phyloP scores from a whole-genome alignment of 2,329 filamentous ascomycete genomes.

The Cercospora zeae-maydis region DNA sequence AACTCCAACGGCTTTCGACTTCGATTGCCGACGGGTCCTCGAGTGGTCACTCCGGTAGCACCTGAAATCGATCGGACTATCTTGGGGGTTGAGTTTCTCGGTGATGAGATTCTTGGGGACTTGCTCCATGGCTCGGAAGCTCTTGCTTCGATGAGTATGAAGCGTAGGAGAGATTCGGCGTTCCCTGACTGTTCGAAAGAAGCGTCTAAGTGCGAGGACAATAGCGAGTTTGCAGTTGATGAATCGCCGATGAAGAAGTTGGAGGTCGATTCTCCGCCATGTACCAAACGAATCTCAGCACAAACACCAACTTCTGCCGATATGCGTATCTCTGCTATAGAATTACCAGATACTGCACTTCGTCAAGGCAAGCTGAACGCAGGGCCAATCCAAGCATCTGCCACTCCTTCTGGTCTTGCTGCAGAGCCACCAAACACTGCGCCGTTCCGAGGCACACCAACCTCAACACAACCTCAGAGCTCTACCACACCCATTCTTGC shows the following conservation, averaged over 20 bases:
- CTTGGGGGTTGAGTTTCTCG: too few relatives aligned
- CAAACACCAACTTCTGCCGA: too few relatives aligned
- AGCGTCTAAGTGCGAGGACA: background rate
- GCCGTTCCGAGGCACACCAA: background rate
- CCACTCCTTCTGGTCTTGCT: background rate
- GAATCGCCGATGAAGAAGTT: background rate
- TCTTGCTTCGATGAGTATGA: background rate
- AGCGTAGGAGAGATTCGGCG: background rate
- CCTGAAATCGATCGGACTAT: background rate
- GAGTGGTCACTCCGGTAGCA: too few relatives aligned
- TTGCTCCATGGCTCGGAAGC: background rate
- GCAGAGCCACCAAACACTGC: background rate
- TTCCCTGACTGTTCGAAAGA: background rate
- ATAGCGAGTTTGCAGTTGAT: background rate
- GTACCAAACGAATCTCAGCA: too few relatives aligned
- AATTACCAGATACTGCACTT: too few relatives aligned
- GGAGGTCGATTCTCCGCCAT: background rate
- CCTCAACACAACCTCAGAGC: background rate
- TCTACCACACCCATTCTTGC: background rate
- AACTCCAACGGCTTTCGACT: background rate
- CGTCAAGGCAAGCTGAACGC: too few relatives aligned
- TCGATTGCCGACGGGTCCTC: background rate
- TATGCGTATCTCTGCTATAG: too few relatives aligned
- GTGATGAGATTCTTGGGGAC: too few relatives aligned
- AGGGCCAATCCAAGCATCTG: background rate